These are phyloP conservation scores for Phytophthora europaea DNA, from an alignment of 352 stramenopile genomes.

Conservation along the genomic window DNA sequence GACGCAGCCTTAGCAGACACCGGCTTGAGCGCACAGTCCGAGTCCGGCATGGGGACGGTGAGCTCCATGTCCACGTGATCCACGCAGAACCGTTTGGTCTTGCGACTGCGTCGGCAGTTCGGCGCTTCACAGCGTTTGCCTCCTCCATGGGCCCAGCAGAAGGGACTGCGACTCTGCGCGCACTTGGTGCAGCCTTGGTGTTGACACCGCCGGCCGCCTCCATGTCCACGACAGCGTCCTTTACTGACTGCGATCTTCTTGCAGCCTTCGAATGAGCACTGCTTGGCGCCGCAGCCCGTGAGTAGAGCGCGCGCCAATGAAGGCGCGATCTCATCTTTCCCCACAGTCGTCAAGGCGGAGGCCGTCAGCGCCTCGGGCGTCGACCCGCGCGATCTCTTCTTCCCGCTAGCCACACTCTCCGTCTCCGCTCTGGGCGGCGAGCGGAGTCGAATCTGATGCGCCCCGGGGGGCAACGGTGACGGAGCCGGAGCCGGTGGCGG, in stretches of 20 bases:
- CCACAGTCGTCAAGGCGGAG: slow-evolving; percentile 17
- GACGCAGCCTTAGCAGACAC: neutral
- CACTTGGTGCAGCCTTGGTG: slow-evolving; percentile 73
- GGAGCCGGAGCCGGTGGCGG: neutral
- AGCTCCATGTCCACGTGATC: slow-evolving; percentile 79
- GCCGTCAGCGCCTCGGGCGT: neutral
- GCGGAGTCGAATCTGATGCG: slow-evolving; percentile 28
- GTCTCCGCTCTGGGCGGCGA: slow-evolving; percentile 17
- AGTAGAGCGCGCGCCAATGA: slow-evolving; percentile 51
- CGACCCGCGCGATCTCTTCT: slow-evolving; percentile 55
- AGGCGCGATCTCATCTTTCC: slow-evolving; percentile 47
- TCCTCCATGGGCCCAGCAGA: slow-evolving; percentile 81
- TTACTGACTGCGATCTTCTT: slow-evolving; percentile 83
- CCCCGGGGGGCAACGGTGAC: slow-evolving; percentile 1
- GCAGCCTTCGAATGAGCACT: slow-evolving; percentile 73
- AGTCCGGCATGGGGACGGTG: slow-evolving; percentile 37
- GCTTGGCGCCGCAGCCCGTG: slow-evolving; percentile 71
- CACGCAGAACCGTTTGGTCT: slow-evolving; percentile 83
- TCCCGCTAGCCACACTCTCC: slow-evolving; percentile 26
- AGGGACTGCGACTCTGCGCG: slow-evolving; percentile 78
- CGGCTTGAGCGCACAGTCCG: slow-evolving; percentile 13
- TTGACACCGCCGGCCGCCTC: slow-evolving; percentile 74
- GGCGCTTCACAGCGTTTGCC: slow-evolving; percentile 77
- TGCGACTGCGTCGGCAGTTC: slow-evolving; percentile 75
- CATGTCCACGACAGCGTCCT: slow-evolving; percentile 76